phyloP scores from a whole-genome alignment of 805 yeast genomes.

The Wickerhamiella australiensis region DNA sequence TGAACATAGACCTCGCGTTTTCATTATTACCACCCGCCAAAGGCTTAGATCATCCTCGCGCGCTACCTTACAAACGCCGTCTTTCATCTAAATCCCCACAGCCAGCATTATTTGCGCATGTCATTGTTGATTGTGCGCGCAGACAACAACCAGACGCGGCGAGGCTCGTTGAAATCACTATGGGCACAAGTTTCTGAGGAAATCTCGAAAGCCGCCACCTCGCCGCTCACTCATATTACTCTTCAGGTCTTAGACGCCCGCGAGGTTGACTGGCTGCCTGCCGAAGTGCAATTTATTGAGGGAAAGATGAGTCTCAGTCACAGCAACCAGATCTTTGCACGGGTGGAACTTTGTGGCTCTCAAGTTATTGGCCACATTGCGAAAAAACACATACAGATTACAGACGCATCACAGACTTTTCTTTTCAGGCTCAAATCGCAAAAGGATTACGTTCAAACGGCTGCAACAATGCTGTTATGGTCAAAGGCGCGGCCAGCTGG shows the following conservation, averaged over 20 bases:
- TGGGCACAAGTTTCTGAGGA: slow-evolving; percentile 6
- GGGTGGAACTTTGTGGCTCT: slow-evolving; percentile 15
- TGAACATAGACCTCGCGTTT: too few relatives aligned
- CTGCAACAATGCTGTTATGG: slow-evolving; percentile 19
- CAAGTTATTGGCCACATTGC: slow-evolving; percentile 19
- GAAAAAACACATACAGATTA: slow-evolving; percentile 15
- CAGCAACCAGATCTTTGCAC: slow-evolving; percentile 12
- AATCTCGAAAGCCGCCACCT: slow-evolving; percentile 1
- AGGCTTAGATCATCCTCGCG: not conserved
- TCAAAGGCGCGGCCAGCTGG: slow-evolving; percentile 19
- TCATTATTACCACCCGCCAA: not conserved
- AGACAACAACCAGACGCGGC: slow-evolving; percentile 7
- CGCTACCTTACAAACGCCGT: slow-evolving; percentile 1
- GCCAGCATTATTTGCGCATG: slow-evolving; percentile 2
- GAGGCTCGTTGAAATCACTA: slow-evolving; percentile 9
- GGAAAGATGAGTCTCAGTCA: slow-evolving; percentile 13
- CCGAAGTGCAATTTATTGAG: slow-evolving; percentile 3
- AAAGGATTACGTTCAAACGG: slow-evolving; percentile 8
- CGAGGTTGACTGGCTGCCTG: slow-evolving; percentile 17
- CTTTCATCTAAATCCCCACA: not conserved
- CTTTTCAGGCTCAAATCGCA: slow-evolving; percentile 9
- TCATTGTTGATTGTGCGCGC: slow-evolving; percentile 9
- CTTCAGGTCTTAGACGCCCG: slow-evolving; percentile 16
- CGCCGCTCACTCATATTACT: slow-evolving; percentile 4
- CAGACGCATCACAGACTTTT: slow-evolving; percentile 10